A percentile compares a stretch with the other conserved stretches of the same genome.
phyloP scores from a whole-genome alignment of 495 filamentous ascomycete genomes.

The Filosporella fistucella region DNA sequence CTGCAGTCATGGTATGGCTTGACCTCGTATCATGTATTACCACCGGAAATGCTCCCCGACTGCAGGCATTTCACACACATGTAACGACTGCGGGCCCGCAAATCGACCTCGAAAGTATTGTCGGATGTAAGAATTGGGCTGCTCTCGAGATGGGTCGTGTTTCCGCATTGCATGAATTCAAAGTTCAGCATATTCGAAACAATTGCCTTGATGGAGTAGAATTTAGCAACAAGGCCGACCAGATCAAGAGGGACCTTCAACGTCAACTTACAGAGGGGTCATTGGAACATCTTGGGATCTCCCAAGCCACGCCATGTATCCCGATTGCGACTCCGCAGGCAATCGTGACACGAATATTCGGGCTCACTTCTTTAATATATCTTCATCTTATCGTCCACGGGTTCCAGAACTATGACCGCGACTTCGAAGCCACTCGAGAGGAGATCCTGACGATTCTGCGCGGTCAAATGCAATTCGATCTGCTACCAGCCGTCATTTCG shows the following conservation, averaged over 20 bases:
- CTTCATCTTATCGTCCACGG: slow-evolving; percentile 13
- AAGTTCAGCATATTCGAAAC: neutral
- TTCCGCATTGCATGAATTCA: slow-evolving; percentile 10
- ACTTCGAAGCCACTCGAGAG: slow-evolving; percentile 2
- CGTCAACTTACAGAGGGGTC: neutral
- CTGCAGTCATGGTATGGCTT: slow-evolving; percentile 15
- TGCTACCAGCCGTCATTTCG: slow-evolving; percentile 9
- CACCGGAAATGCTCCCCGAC: slow-evolving; percentile 4
- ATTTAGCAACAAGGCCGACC: neutral
- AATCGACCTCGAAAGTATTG: slow-evolving; percentile 16
- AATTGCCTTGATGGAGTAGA: slow-evolving; percentile 1
- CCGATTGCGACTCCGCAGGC: neutral
- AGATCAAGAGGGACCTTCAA: slow-evolving; percentile 9
- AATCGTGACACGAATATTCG: slow-evolving; percentile 14
- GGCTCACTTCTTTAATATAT: slow-evolving; percentile 10
- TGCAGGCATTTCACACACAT: slow-evolving; percentile 2
- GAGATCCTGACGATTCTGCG: slow-evolving; percentile 9
- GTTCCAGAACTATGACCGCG: neutral
- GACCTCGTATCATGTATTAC: slow-evolving; percentile 18
- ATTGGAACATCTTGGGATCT: slow-evolving; percentile 1
- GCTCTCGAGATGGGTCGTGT: slow-evolving; percentile 14
- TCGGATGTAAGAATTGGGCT: slow-evolving; percentile 17
- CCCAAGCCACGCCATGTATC: neutral
- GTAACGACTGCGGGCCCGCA: slow-evolving; percentile 1
- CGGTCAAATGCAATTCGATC: slow-evolving; percentile 6